Percentiles rank a stretch among this genome's conserved stretches.
phyloP scores from a whole-genome alignment of 768 basidiomycete genomes.

The Pholiota molesta region DNA sequence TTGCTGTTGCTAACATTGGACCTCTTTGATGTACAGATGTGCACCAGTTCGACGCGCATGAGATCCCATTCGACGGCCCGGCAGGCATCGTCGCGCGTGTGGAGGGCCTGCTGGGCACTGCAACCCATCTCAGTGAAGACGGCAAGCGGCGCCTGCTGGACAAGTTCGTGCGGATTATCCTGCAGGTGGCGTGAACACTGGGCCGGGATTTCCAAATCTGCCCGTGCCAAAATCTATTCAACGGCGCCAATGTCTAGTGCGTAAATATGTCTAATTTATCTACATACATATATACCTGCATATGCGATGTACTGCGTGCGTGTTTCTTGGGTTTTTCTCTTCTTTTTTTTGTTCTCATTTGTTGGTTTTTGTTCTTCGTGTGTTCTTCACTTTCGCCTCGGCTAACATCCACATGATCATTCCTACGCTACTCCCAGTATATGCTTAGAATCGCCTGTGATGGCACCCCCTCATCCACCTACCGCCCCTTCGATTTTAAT shows the following conservation, averaged over 20 bases:
- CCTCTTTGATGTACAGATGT: constrained; percentile 51
- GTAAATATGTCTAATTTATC: constrained; percentile 3
- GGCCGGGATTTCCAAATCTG: neutral
- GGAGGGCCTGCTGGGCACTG: constrained; percentile 56
- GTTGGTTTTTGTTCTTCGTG: neutral
- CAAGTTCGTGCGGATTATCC: constrained; percentile 61
- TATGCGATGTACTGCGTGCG: neutral
- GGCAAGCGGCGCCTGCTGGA: constrained; percentile 58
- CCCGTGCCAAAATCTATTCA: neutral
- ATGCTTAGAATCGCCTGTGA: neutral
- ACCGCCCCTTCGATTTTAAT: neutral
- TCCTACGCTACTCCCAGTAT: neutral
- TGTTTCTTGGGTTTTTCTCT: neutral
- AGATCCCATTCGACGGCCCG: constrained; percentile 77
- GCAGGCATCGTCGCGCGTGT: constrained; percentile 69
- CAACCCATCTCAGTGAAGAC: constrained; percentile 48
- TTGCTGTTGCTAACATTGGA: constrained; percentile 5
- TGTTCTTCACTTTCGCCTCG: neutral
- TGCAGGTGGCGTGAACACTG: constrained; percentile 44
- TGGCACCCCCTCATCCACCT: neutral
- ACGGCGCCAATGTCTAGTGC: neutral
- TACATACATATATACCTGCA: neutral
- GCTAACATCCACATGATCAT: neutral
- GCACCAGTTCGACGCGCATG: constrained; percentile 72
- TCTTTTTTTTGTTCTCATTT: neutral